phyloP scores from a whole-genome alignment of 2,329 filamentous ascomycete genomes.

The Ophiosphaerella korrae region DNA sequence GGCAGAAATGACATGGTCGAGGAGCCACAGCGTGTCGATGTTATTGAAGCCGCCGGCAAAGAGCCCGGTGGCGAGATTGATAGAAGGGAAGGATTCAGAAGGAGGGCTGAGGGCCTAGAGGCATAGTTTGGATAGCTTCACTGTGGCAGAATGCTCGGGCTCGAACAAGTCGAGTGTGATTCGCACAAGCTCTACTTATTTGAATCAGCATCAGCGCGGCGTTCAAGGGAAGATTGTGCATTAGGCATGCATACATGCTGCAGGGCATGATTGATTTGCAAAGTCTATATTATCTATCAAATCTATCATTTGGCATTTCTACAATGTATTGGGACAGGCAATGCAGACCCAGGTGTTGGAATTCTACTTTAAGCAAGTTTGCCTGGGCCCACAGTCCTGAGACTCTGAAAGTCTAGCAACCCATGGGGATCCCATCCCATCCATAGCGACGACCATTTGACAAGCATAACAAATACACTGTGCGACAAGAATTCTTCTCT shows the following conservation, averaged over 20 bases:
- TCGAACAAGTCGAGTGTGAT: no score
- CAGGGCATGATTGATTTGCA: neutral
- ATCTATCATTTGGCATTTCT: neutral
- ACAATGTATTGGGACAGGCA: no score
- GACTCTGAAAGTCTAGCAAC: no score
- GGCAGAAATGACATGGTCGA: constrained; percentile 47
- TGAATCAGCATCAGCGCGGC: constrained; percentile 6
- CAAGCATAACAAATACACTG: no score
- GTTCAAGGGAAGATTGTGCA: constrained; percentile 1
- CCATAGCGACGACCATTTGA: no score
- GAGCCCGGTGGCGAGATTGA: constrained; percentile 58
- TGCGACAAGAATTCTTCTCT: no score
- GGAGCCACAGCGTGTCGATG: constrained; percentile 56
- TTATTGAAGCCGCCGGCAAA: constrained; percentile 57
- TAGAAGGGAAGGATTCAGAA: constrained; percentile 52
- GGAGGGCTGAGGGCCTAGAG: constrained; percentile 49
- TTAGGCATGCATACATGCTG: neutral
- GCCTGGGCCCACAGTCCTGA: no score
- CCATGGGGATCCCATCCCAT: no score
- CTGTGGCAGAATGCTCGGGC: neutral
- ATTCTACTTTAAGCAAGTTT: no score
- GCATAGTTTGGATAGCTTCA: constrained; percentile 1
- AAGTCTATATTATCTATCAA: neutral
- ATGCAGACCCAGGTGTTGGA: no score
- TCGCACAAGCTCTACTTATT: neutral